Conservation (phyloP, 2,329 filamentous ascomycete genomes). For the Cladosporium sp. region DNA sequence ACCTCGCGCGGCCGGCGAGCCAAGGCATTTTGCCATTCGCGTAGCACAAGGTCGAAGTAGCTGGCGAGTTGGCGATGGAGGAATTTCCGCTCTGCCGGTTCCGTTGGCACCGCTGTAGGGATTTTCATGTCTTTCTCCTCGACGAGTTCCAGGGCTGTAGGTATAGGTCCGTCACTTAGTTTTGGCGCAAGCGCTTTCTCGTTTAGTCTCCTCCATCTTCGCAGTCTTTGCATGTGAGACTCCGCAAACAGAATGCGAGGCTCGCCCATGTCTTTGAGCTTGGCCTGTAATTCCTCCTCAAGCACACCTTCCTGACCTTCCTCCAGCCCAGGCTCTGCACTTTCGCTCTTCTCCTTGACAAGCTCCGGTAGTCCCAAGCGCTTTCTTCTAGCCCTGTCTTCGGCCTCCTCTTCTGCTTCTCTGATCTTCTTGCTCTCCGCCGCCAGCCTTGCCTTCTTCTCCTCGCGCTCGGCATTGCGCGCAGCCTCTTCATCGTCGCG, state of each 20-base stretch:
- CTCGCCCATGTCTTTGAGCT: conserved; percentile 71
- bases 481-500: conserved; percentile 81
- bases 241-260: conserved; percentile 82
- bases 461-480: conserved; percentile 69
- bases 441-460: conserved; percentile 78
- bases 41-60: conserved; percentile 95
- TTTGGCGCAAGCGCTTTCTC: conserved; percentile 40
- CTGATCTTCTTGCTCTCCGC: conserved; percentile 72
- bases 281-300: conserved; percentile 68
- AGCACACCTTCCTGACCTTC: conserved; percentile 62
- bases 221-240: conserved; percentile 66
- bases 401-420: conserved; percentile 72
- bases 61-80: conserved; percentile 86
- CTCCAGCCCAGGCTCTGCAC: conserved; percentile 32
- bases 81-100: conserved; percentile 66
- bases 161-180: conserved; percentile 75
- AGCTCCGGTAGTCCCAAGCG: conserved; percentile 79
- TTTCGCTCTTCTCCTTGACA: conserved; percentile 53
- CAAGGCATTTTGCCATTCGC: conserved; percentile 81
- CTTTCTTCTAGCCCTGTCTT: conserved; percentile 72
- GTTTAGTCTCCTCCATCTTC: conserved; percentile 68
- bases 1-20: conserved; percentile 58
- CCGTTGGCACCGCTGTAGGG: conserved; percentile 60
- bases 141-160: conserved; percentile 77
- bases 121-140: conserved; percentile 90